Evolutionary conservation across 2,329 filamentous ascomycete species (phyloP).

Genomic region (Keithomyces neogunnii): DNA sequence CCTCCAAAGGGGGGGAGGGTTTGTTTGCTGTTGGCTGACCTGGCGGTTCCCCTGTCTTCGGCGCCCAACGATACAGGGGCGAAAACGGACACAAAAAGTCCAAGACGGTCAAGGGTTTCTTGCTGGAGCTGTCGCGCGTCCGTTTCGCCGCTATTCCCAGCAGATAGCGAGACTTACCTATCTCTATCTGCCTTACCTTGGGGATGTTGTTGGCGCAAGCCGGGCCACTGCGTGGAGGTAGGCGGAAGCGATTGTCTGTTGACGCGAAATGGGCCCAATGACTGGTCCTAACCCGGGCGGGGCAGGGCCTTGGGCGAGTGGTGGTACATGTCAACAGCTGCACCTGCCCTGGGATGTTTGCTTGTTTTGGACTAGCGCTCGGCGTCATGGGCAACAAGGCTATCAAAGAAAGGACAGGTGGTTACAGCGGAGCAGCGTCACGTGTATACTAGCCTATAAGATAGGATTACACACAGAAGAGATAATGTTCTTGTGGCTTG

Average conservation of each 20-base stretch:
- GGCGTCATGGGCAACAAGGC: slow-evolving; percentile 10
- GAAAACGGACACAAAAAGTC: background rate
- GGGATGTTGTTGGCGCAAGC: slow-evolving; percentile 6
- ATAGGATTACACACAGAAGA: too few species aligned
- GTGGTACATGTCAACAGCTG: slow-evolving; percentile 4
- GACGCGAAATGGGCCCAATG: background rate
- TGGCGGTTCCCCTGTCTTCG: background rate
- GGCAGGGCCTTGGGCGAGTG: background rate
- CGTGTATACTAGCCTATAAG: too few species aligned
- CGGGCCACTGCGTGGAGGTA: slow-evolving; percentile 4
- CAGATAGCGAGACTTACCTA: slow-evolving; percentile 11
- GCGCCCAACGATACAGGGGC: background rate
- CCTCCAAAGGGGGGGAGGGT: background rate
- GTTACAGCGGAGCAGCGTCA: too few species aligned
- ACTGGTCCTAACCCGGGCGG: background rate
- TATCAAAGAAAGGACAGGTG: background rate
- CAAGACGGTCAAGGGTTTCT: background rate
- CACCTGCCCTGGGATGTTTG: slow-evolving; percentile 13
- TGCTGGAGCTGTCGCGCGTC: slow-evolving; percentile 4
- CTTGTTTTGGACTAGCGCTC: slow-evolving; percentile 12
- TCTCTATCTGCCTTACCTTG: slow-evolving; percentile 11
- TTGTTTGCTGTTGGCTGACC: background rate
- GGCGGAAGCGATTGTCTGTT: slow-evolving; percentile 4
- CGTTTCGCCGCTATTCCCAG: slow-evolving; percentile 2
- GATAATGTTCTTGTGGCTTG: too few species aligned